Conservation (phyloP, 2,329 filamentous ascomycete species). For the Claviceps sp. region DNA sequence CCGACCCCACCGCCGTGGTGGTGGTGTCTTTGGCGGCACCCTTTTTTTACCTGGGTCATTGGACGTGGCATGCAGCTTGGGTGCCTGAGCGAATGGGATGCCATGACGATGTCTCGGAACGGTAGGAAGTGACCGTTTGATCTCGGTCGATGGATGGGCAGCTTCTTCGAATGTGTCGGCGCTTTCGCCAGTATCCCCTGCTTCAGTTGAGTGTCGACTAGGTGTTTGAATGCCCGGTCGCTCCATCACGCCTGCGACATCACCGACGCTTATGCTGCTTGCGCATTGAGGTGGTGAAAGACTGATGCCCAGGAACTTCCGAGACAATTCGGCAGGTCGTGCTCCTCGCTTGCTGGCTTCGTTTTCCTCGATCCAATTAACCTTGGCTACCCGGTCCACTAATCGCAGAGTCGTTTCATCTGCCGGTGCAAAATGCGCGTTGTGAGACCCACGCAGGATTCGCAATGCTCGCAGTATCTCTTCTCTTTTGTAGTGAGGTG, state of each 20-base stretch:
- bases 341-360: constrained; percentile 20
- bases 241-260: constrained; percentile 68
- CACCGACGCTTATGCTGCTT: constrained; percentile 62
- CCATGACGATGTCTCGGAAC: constrained; percentile 46
- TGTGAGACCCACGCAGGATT: constrained; percentile 51
- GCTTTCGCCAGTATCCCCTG: constrained; percentile 9
- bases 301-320: constrained; percentile 56
- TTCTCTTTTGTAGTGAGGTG: constrained; percentile 82
- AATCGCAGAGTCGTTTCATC: constrained; percentile 70
- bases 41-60: constrained; percentile 27
- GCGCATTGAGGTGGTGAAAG: constrained; percentile 50
- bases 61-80: constrained; percentile 16
- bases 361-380: constrained; percentile 49
- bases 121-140: constrained; percentile 37
- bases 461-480: constrained; percentile 67
- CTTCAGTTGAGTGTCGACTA: constrained; percentile 38
- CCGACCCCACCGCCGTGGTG: constrained; percentile 31
- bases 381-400: constrained; percentile 60
- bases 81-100: constrained; percentile 25
- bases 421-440: constrained; percentile 64
- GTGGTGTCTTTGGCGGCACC: constrained; percentile 31
- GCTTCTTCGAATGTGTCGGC: constrained; percentile 11
- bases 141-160: constrained; percentile 12
- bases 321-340: constrained; percentile 34
- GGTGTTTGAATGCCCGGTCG: constrained; percentile 74